A percentile compares a stretch with the other conserved stretches of the same genome.
Evolutionary conservation across 768 basidiomycete species (phyloP).

Genomic region (Rubroboletus pulcherrimus): DNA sequence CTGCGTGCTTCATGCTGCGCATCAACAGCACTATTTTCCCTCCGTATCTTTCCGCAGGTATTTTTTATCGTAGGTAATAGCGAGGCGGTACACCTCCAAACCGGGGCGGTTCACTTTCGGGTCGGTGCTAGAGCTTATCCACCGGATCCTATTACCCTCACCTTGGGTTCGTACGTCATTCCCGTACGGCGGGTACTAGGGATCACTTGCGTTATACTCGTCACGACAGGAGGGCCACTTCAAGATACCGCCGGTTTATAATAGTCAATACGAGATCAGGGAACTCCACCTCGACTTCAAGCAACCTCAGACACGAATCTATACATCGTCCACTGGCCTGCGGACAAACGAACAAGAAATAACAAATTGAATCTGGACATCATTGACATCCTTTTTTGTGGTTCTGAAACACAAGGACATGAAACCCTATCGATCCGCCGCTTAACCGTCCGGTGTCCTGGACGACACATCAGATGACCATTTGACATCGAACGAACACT

Average conservation of each 20-base stretch:
- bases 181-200: neutral
- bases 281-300: neutral
- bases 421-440: conserved; percentile 2
- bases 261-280: too few relatives aligned
- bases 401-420: conserved; percentile 1
- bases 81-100: conserved; percentile 16
- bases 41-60: conserved; percentile 4
- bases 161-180: neutral
- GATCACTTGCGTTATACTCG: neutral
- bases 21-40: neutral
- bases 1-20: neutral
- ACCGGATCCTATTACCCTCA: conserved; percentile 3
- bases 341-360: neutral
- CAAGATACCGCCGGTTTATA: neutral
- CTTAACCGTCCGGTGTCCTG: neutral
- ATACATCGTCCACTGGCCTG: neutral
- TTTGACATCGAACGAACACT: neutral
- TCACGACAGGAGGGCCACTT: neutral
- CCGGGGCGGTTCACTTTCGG: conserved; percentile 4
- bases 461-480: neutral
- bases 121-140: conserved; percentile 10
- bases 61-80: conserved; percentile 12
- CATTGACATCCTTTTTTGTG: neutral
- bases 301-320: neutral
- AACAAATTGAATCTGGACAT: neutral